Percentiles rank a stretch among this genome's conserved stretches.
phyloP scores from a whole-genome alignment of 2,329 filamentous ascomycete species.

The Verticillium longisporum region DNA sequence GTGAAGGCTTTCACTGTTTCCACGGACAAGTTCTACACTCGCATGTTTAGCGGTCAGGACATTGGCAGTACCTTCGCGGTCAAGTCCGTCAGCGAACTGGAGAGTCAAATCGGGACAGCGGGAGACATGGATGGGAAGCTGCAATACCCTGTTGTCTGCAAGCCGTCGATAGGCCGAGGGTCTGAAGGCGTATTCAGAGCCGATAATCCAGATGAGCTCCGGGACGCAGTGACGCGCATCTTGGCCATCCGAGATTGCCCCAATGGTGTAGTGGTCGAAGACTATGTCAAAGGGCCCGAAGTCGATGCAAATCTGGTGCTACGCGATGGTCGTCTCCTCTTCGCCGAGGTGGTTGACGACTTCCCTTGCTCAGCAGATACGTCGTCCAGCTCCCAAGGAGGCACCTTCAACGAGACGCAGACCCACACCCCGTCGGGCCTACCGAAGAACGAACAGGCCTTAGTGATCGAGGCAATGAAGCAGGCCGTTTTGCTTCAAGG shows the following conservation, averaged over 20 bases:
- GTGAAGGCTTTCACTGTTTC: neutral
- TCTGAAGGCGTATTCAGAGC: slow-evolving; percentile 25
- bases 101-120: slow-evolving; percentile 2
- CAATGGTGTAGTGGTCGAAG: slow-evolving; percentile 26
- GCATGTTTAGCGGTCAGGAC: slow-evolving; percentile 8
- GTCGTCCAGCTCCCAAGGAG: neutral
- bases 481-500: slow-evolving; percentile 15
- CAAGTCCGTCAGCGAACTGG: slow-evolving; percentile 10
- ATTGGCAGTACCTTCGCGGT: slow-evolving; percentile 20
- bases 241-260: slow-evolving; percentile 4
- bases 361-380: slow-evolving; percentile 21
- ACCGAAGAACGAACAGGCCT: slow-evolving; percentile 12
- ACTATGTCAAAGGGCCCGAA: slow-evolving; percentile 32
- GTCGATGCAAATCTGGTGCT: slow-evolving; percentile 33
- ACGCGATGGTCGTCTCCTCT: slow-evolving; percentile 28
- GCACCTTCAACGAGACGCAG: slow-evolving; percentile 17
- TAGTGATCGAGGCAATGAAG: slow-evolving; percentile 12
- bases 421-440: slow-evolving; percentile 16
- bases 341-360: slow-evolving; percentile 30
- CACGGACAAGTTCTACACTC: neutral
- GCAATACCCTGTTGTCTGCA: slow-evolving; percentile 25
- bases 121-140: neutral
- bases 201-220: slow-evolving; percentile 17
- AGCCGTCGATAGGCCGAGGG: slow-evolving; percentile 25
- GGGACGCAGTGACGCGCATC: slow-evolving; percentile 13